These are phyloP conservation scores for Hebeloma cylindrosporum DNA, from an alignment of 768 basidiomycete genomes.

Conservation along the genomic window DNA sequence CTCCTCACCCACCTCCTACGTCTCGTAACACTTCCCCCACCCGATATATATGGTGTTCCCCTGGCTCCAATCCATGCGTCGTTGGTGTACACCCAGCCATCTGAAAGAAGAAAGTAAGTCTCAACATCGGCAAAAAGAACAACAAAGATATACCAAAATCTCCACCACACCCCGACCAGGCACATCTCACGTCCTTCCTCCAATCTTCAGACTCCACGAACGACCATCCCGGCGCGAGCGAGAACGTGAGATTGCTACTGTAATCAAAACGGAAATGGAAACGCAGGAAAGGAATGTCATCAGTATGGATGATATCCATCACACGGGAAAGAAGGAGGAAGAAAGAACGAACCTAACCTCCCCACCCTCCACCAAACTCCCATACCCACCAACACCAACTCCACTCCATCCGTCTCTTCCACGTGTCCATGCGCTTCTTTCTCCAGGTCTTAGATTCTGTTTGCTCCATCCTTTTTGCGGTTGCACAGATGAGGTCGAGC, in stretches of 20 bases:
- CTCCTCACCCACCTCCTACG: constrained; percentile 69
- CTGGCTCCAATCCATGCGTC: constrained; percentile 66
- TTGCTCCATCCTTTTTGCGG: constrained; percentile 43
- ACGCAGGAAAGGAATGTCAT: not conserved
- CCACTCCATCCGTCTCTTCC: constrained; percentile 72
- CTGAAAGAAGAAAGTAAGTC: constrained; percentile 30
- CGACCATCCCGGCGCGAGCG: constrained; percentile 70
- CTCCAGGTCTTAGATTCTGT: constrained; percentile 39
- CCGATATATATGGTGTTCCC: constrained; percentile 41
- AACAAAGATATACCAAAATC: constrained; percentile 26
- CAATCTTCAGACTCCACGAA: constrained; percentile 80
- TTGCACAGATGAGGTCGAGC: no score
- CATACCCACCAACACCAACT: constrained; percentile 39
- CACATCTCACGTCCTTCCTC: constrained; percentile 61
- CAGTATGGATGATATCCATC: not conserved
- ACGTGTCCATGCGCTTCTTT: constrained; percentile 69
- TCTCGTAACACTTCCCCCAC: constrained; percentile 55
- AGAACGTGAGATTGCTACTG: constrained; percentile 81
- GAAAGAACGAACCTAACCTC: constrained; percentile 58
- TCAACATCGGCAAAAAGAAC: not conserved
- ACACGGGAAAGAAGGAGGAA: not conserved
- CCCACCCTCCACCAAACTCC: constrained; percentile 44
- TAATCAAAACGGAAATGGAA: constrained; percentile 9
- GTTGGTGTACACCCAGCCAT: constrained; percentile 83
- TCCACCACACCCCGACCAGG: constrained; percentile 49